A percentile compares a stretch with the other conserved stretches of the same genome.
These are phyloP conservation scores for Fusarium keratoplasticum DNA, from an alignment of 2,329 filamentous ascomycete species.

Conservation along the genomic window DNA sequence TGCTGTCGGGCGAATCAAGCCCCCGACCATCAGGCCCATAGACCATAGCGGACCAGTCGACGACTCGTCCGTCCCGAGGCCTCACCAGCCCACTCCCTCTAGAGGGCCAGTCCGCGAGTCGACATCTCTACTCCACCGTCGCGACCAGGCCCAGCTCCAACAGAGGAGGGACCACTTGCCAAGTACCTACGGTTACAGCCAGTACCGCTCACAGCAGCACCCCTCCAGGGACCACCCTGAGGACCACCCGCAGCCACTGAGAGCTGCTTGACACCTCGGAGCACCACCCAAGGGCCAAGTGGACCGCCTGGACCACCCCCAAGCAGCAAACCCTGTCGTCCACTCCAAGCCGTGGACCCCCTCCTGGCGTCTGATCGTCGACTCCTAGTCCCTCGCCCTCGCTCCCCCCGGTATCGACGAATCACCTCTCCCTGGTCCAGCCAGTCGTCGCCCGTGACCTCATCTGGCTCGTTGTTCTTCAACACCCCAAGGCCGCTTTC, in stretches of 20 bases:
- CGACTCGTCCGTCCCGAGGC: slow-evolving; percentile 29
- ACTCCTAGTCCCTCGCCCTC: slow-evolving; percentile 35
- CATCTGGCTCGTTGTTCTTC: slow-evolving; percentile 43
- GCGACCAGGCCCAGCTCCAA: slow-evolving; percentile 31
- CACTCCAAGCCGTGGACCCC: slow-evolving; percentile 39
- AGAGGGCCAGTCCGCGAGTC: slow-evolving; percentile 11
- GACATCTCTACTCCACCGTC: slow-evolving; percentile 15
- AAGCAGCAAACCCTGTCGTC: slow-evolving; percentile 35
- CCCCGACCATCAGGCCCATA: slow-evolving; percentile 23
- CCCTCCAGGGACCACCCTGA: slow-evolving; percentile 39
- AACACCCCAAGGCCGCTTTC: slow-evolving; percentile 39
- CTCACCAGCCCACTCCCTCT: slow-evolving; percentile 23
- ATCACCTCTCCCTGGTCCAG: slow-evolving; percentile 36
- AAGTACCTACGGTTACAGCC: slow-evolving; percentile 19
- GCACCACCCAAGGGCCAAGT: slow-evolving; percentile 41
- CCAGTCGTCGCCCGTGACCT: slow-evolving; percentile 45
- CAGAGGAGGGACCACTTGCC: slow-evolving; percentile 33
- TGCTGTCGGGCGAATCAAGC: slow-evolving; percentile 17
- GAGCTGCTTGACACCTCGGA: slow-evolving; percentile 22
- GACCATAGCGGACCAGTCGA: slow-evolving; percentile 31
- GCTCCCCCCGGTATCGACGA: slow-evolving; percentile 37
- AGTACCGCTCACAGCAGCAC: slow-evolving; percentile 35
- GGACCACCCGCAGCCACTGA: slow-evolving; percentile 37
- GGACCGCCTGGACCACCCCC: slow-evolving; percentile 40
- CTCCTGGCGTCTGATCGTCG: slow-evolving; percentile 44